A percentile compares a stretch with the other conserved stretches of the same genome.
Evolutionary conservation across 208 protist genomes (phyloP).

Genomic region (Leishmania turanica): DNA sequence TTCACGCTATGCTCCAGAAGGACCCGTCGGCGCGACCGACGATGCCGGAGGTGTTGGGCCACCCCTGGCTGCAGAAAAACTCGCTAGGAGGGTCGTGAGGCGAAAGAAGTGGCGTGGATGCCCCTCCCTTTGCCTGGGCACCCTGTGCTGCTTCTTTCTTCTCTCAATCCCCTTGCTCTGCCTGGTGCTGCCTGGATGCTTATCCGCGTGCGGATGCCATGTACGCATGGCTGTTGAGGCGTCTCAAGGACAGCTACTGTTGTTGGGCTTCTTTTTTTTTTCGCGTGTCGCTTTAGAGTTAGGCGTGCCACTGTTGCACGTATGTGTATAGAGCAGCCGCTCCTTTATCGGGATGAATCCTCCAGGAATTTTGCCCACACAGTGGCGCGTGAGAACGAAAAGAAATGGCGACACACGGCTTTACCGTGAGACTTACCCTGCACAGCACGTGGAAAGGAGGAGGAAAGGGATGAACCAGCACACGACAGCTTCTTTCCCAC

Average conservation of each 20-base stretch:
- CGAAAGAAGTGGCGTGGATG: neutral
- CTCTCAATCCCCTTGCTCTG: neutral
- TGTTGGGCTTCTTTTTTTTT: neutral
- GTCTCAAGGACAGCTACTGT: neutral
- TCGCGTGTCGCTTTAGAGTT: neutral
- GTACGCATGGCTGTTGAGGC: neutral
- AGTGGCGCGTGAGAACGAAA: too few relatives aligned
- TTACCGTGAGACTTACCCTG: neutral
- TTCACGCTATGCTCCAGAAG: constrained; percentile 65
- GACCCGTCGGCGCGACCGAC: constrained; percentile 53
- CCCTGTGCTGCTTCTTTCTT: neutral
- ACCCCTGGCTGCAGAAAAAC: constrained; percentile 63
- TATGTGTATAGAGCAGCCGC: neutral
- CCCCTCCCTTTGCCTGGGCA: neutral
- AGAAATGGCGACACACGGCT: neutral
- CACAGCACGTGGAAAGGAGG: neutral
- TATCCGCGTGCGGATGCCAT: neutral
- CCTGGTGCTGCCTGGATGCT: neutral
- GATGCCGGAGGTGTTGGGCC: constrained; percentile 58
- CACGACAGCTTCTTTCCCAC: neutral
- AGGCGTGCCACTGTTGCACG: neutral
- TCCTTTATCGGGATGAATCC: neutral
- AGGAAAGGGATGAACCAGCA: neutral
- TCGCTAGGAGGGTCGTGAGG: too few relatives aligned
- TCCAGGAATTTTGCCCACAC: neutral